phyloP scores from a whole-genome alignment of 345 rosid species.

The Arabis alpina region DNA sequence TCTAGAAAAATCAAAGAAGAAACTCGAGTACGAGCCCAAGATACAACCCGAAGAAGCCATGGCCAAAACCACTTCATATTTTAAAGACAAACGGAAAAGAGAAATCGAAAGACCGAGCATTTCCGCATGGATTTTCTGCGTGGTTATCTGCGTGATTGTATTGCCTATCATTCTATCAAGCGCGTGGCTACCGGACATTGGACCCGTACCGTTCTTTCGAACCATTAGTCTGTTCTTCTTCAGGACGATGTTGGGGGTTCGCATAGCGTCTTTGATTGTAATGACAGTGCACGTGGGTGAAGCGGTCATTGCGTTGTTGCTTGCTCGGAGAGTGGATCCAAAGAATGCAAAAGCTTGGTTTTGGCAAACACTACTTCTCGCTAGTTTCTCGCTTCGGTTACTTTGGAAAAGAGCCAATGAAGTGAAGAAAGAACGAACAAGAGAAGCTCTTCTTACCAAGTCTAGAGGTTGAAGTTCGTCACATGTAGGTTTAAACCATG shows the following conservation, averaged over 20 bases:
- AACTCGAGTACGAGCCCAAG: constrained; percentile 29
- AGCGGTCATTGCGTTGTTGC: constrained; percentile 33
- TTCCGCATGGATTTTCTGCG: constrained; percentile 36
- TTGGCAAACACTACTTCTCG: constrained; percentile 38
- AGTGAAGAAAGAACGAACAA: constrained; percentile 7
- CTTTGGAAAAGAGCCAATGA: constrained; percentile 33
- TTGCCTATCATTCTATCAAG: constrained; percentile 27
- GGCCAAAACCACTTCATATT: constrained; percentile 33
- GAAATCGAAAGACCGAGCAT: constrained; percentile 39
- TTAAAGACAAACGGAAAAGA: constrained; percentile 35
- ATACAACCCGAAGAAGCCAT: constrained; percentile 33
- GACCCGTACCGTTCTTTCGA: constrained; percentile 36
- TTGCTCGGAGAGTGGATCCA: constrained; percentile 35
- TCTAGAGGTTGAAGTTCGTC: not conserved
- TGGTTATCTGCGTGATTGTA: not conserved
- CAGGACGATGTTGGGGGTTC: constrained; percentile 24
- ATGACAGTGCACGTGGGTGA: constrained; percentile 33
- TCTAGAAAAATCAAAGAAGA: constrained; percentile 18
- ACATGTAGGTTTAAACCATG: not conserved
- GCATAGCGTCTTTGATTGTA: constrained; percentile 25
- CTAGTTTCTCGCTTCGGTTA: constrained; percentile 38
- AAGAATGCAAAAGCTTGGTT: constrained; percentile 39
- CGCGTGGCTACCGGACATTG: constrained; percentile 38
- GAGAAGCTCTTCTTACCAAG: constrained; percentile 25
- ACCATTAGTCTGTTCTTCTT: constrained; percentile 20